Evolutionary conservation across 768 basidiomycete genomes (phyloP).

Genomic region (Jaapia argillacea): DNA sequence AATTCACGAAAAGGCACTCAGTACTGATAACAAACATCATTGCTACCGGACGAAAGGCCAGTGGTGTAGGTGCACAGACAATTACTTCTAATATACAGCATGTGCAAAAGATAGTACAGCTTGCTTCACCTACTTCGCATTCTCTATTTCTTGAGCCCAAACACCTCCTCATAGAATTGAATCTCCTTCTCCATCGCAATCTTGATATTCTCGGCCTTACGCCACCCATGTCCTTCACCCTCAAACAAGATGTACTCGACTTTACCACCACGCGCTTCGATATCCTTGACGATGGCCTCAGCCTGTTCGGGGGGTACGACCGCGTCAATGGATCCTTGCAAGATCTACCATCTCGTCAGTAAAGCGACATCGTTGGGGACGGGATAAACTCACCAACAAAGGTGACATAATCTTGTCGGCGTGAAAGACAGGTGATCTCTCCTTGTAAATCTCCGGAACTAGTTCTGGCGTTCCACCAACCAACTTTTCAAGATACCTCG

Average conservation of each 20-base stretch:
- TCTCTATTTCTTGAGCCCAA: conserved; percentile 11
- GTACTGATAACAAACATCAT: too few relatives aligned
- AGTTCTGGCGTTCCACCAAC: conserved; percentile 48
- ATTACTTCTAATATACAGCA: too few relatives aligned
- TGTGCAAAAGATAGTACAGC: too few relatives aligned
- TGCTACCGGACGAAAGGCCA: too few relatives aligned
- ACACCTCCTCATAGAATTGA: conserved; percentile 41
- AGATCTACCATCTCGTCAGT: conserved; percentile 29
- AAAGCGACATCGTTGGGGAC: conserved; percentile 5
- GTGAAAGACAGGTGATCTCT: conserved; percentile 53
- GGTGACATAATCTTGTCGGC: conserved; percentile 54
- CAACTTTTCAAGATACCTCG: conserved; percentile 46
- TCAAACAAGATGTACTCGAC: conserved; percentile 52
- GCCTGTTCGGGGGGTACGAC: conserved; percentile 66
- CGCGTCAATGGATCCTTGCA: conserved; percentile 56
- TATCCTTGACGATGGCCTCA: conserved; percentile 41
- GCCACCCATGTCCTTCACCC: conserved; percentile 62
- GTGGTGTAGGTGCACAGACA: too few relatives aligned
- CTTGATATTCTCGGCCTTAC: conserved; percentile 43
- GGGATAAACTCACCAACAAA: conserved; percentile 41
- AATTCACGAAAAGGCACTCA: too few relatives aligned
- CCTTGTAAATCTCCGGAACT: conserved; percentile 46
- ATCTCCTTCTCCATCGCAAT: conserved; percentile 43
- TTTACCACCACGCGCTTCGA: conserved; percentile 36
- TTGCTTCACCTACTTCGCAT: too few relatives aligned